phyloP scores from a whole-genome alignment of 139 green algal genomes.

The Haematococcus lacustris region DNA sequence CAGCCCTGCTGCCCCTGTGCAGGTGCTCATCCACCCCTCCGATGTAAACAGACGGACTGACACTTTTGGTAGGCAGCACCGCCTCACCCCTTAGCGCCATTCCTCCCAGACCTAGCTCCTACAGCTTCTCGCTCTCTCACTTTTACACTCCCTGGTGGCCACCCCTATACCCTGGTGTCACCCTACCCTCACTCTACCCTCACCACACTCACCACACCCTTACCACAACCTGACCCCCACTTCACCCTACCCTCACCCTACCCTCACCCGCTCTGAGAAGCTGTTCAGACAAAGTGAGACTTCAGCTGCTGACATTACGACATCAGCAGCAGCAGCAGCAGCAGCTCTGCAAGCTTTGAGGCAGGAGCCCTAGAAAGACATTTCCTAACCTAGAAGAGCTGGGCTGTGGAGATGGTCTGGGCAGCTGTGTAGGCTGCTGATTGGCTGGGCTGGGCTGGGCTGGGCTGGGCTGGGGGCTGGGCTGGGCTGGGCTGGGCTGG shows the following conservation, averaged over 20 bases:
- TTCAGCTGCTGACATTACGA: not conserved
- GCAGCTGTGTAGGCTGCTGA: not conserved
- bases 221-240: not conserved
- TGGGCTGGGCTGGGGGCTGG: too few species aligned
- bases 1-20: not conserved
- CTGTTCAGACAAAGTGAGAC: not conserved
- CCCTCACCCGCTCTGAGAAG: not conserved
- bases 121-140: not conserved
- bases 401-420: not conserved
- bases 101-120: not conserved
- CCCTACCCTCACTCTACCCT: not conserved
- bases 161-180: not conserved
- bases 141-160: not conserved
- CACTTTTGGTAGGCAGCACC: constrained; percentile 15
- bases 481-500: not conserved
- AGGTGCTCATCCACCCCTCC: constrained; percentile 35
- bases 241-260: not conserved
- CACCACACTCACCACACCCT: not conserved
- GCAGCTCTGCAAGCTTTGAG: not conserved
- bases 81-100: not conserved
- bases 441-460: not conserved
- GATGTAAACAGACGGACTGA: constrained; percentile 26
- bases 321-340: not conserved
- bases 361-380: not conserved
- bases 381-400: not conserved